These are phyloP conservation scores for Colletotrichum cuscutae DNA, from an alignment of 2,329 filamentous ascomycete genomes.

Conservation along the genomic window DNA sequence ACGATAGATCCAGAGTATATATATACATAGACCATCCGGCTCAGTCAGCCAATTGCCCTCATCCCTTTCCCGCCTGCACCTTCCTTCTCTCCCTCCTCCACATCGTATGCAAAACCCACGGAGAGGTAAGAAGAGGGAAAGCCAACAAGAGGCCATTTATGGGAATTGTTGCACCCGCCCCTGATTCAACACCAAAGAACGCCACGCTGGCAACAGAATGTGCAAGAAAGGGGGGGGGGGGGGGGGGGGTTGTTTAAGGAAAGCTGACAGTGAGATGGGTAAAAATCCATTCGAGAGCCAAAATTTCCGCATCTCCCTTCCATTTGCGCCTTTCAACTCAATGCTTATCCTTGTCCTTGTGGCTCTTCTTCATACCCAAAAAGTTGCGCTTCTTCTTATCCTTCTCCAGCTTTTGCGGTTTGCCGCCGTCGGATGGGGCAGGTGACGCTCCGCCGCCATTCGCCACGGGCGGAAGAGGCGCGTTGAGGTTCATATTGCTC, in stretches of 20 bases:
- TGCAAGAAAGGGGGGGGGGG: background rate
- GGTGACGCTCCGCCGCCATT: constrained; percentile 35
- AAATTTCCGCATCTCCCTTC: background rate
- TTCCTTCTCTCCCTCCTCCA: background rate
- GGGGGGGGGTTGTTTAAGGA: too few species aligned
- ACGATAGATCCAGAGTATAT: background rate
- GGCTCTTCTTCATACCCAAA: constrained; percentile 67
- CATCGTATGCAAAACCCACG: background rate
- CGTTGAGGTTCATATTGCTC: constrained; percentile 62
- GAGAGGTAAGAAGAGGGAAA: background rate
- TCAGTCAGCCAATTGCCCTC: background rate
- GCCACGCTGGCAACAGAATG: constrained; percentile 18
- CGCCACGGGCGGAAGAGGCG: constrained; percentile 37
- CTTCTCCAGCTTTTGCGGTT: constrained; percentile 65
- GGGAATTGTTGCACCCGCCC: too few species aligned
- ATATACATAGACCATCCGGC: background rate
- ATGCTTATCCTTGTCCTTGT: constrained; percentile 34
- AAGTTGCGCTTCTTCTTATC: constrained; percentile 72
- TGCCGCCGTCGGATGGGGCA: constrained; percentile 46
- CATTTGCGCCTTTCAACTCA: background rate
- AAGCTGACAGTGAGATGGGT: background rate
- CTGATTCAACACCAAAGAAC: constrained; percentile 20
- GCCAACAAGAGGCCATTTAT: background rate
- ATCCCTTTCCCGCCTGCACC: background rate
- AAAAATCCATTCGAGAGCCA: background rate